These are phyloP conservation scores for Penicillium bialowiezense DNA, from an alignment of 495 filamentous ascomycete genomes.

Conservation along the genomic window DNA sequence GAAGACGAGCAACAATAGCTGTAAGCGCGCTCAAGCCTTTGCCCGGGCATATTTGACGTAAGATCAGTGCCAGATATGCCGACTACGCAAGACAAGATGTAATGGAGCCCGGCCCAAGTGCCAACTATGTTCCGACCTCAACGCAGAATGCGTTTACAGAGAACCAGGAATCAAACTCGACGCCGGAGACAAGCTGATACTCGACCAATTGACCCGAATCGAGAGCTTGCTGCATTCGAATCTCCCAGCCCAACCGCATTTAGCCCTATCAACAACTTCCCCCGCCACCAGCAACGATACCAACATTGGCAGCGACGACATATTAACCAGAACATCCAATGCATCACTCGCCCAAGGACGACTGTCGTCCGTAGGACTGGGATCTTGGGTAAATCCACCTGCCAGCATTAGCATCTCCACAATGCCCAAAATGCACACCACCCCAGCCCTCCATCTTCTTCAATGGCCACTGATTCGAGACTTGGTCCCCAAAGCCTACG, in stretches of 20 bases:
- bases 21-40: conserved; percentile 49
- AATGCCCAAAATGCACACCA: conserved; percentile 81
- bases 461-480: conserved; percentile 80
- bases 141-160: conserved; percentile 78
- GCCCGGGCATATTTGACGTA: not conserved
- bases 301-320: conserved; percentile 62
- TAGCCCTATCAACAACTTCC: conserved; percentile 51
- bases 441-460: conserved; percentile 71
- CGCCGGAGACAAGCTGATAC: conserved; percentile 79
- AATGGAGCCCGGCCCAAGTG: conserved; percentile 83
- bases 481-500: conserved; percentile 70
- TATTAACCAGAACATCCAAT: conserved; percentile 40
- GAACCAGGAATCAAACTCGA: conserved; percentile 87
- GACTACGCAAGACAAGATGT: conserved; percentile 77
- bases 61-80: conserved; percentile 75
- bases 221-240: conserved; percentile 73
- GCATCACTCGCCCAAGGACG: conserved; percentile 46
- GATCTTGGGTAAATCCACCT: conserved; percentile 64
- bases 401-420: conserved; percentile 66
- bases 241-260: conserved; percentile 47
- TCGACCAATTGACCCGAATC: conserved; percentile 72
- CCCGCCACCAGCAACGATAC: conserved; percentile 71
- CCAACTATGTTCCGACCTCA: conserved; percentile 76
- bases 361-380: conserved; percentile 63
- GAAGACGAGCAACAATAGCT: conserved; percentile 69